These are phyloP conservation scores for Spencermartinsiella europaea DNA, from an alignment of 805 yeast genomes.

Conservation along the genomic window DNA sequence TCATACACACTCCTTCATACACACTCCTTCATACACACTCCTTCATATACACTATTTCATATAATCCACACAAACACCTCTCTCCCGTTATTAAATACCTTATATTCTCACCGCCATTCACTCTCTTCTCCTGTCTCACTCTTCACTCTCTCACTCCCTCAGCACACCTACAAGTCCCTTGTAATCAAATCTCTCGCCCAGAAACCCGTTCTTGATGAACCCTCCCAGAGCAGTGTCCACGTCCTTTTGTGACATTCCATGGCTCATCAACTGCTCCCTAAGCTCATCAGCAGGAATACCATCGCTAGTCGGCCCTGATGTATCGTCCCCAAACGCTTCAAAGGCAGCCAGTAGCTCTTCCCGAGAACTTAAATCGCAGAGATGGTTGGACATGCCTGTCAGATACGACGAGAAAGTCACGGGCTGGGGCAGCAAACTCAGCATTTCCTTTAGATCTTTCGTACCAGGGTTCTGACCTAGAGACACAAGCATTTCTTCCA, in stretches of 20 bases:
- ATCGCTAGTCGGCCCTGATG: slow-evolving; percentile 9
- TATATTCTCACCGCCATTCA: no score
- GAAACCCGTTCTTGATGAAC: slow-evolving; percentile 53
- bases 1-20: no score
- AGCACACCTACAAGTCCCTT: slow-evolving; percentile 47
- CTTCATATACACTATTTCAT: no score
- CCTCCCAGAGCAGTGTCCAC: slow-evolving; percentile 45
- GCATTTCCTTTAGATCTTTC: slow-evolving; percentile 46
- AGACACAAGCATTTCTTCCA: slow-evolving; percentile 45
- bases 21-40: no score
- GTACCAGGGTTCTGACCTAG: slow-evolving; percentile 37
- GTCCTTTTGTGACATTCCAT: slow-evolving; percentile 38
- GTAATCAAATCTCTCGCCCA: slow-evolving; percentile 52
- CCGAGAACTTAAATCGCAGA: slow-evolving; percentile 47
- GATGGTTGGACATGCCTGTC: slow-evolving; percentile 52
- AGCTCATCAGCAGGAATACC: slow-evolving; percentile 37
- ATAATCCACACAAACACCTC: no score
- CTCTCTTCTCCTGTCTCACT: no score
- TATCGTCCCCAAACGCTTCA: slow-evolving; percentile 41
- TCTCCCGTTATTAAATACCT: no score
- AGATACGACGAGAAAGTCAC: slow-evolving; percentile 63
- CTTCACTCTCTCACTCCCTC: no score
- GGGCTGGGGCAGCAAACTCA: slow-evolving; percentile 35
- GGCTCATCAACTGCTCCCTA: slow-evolving; percentile 44
- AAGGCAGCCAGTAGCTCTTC: slow-evolving; percentile 56